Evolutionary conservation across 805 yeast genomes (phyloP).

Genomic region (Yamadazyma ubonensis): DNA sequence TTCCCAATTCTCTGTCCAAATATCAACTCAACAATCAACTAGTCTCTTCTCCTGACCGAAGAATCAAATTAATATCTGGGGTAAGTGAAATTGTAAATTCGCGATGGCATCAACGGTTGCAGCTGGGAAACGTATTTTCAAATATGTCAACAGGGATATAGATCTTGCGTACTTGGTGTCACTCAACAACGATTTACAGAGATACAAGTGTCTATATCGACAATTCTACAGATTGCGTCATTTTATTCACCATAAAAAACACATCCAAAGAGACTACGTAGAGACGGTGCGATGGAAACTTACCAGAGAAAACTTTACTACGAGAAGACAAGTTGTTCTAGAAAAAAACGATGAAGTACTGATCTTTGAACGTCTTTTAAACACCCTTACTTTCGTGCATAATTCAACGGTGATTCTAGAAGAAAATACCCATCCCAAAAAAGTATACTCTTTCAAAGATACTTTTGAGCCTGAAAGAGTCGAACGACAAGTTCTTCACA

Average conservation of each 20-base stretch:
- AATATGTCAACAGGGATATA: background rate
- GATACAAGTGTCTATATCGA: slow-evolving; percentile 27
- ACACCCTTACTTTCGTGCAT: slow-evolving; percentile 31
- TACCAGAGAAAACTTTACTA: slow-evolving; percentile 18
- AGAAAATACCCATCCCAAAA: slow-evolving; percentile 12
- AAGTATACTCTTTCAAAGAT: slow-evolving; percentile 19
- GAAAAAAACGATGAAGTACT: slow-evolving; percentile 12
- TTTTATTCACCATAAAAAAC: slow-evolving; percentile 18
- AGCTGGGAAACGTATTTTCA: background rate
- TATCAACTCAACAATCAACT: too few relatives aligned
- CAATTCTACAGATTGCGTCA: slow-evolving; percentile 32
- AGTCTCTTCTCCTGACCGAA: too few relatives aligned
- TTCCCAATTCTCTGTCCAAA: too few relatives aligned
- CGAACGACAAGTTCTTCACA: slow-evolving; percentile 24
- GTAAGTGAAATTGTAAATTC: background rate
- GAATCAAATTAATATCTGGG: background rate
- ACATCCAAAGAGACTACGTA: slow-evolving; percentile 17
- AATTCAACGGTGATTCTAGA: slow-evolving; percentile 27
- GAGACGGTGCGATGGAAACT: slow-evolving; percentile 29
- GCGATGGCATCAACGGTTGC: slow-evolving; percentile 1
- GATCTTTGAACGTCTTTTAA: slow-evolving; percentile 21
- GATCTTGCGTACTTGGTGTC: background rate
- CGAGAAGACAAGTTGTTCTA: slow-evolving; percentile 17
- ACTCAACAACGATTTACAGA: slow-evolving; percentile 7
- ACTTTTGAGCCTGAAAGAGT: slow-evolving; percentile 16